A percentile compares a stretch with the other conserved stretches of the same genome.
Evolutionary conservation across 805 yeast species (phyloP).

Genomic region (Yarrowia sp.): DNA sequence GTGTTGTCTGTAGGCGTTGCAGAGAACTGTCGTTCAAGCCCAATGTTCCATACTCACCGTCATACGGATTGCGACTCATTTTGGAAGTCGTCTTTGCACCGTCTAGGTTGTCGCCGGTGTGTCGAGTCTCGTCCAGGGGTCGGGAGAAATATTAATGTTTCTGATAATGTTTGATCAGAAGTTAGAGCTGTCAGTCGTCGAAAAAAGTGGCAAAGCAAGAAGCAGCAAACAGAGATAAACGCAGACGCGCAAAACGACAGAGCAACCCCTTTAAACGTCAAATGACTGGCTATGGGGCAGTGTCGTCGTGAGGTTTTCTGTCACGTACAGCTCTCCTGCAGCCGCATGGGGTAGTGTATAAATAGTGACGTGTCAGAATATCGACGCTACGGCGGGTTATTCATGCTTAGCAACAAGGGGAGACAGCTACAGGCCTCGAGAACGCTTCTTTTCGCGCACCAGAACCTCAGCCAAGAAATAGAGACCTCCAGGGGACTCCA

Average conservation of each 20-base stretch:
- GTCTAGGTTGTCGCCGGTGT: neutral
- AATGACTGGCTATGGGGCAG: conserved; percentile 18
- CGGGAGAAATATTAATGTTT: neutral
- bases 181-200: no score
- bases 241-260: no score
- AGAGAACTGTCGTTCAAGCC: no score
- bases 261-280: neutral
- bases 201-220: neutral
- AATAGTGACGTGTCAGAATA: conserved; percentile 7
- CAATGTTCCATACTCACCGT: conserved; percentile 25
- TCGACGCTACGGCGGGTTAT: no score
- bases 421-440: no score
- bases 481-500: no score
- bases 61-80: conserved; percentile 25
- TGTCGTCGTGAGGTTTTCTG: conserved; percentile 18
- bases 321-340: conserved; percentile 3
- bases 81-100: neutral
- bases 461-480: no score
- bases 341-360: conserved; percentile 11
- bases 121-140: neutral
- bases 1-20: no score
- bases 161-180: no score
- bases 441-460: no score
- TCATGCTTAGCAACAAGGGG: no score
- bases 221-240: no score